Evolutionary conservation across 768 basidiomycete genomes (phyloP).

Genomic region (Hirschioporus abietinus): DNA sequence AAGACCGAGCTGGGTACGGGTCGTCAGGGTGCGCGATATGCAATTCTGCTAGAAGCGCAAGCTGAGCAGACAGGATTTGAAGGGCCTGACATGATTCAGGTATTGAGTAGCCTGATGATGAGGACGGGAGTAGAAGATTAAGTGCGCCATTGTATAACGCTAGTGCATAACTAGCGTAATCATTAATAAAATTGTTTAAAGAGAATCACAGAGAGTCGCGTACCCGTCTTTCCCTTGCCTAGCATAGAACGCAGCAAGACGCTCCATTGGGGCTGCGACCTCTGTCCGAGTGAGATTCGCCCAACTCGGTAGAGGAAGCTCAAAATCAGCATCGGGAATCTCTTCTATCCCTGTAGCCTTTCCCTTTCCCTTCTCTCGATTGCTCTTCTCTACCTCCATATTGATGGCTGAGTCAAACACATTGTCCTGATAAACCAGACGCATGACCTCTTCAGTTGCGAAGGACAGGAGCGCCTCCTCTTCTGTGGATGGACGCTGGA

Average conservation of each 20-base stretch:
- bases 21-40: background rate
- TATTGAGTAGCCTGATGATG: background rate
- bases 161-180: background rate
- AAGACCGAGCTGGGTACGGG: background rate
- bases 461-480: constrained; percentile 38
- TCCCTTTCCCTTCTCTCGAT: background rate
- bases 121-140: background rate
- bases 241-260: constrained; percentile 58
- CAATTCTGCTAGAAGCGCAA: background rate
- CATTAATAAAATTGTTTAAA: background rate
- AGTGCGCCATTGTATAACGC: constrained; percentile 2
- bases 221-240: constrained; percentile 52
- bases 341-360: constrained; percentile 11
- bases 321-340: constrained; percentile 22
- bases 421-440: constrained; percentile 22
- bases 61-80: background rate
- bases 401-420: background rate
- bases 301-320: constrained; percentile 58
- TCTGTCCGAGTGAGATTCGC: constrained; percentile 41
- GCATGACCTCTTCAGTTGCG: constrained; percentile 39
- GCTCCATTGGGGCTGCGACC: constrained; percentile 63
- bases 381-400: background rate
- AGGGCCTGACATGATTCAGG: background rate
- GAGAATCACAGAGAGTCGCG: constrained; percentile 16
- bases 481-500: constrained; percentile 29